Percentiles rank a stretch among this genome's conserved stretches.
Conservation (phyloP, 495 filamentous ascomycete species). For the Massariosphaeria phaeospora region DNA sequence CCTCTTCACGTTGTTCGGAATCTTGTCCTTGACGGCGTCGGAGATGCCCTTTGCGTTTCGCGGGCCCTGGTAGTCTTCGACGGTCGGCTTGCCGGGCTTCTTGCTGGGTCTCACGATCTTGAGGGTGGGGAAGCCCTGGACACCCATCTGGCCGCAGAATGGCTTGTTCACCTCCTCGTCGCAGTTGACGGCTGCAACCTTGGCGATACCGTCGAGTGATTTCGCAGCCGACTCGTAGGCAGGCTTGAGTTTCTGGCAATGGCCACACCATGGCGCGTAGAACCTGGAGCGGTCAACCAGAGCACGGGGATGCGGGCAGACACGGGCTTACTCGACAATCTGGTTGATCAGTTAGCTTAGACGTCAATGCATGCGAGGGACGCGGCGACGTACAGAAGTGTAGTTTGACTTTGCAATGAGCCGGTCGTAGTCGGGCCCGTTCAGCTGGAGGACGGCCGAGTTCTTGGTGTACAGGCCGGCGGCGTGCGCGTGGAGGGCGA, state of each 20-base stretch:
- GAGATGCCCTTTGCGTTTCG: conserved; percentile 81
- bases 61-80: conserved; percentile 88
- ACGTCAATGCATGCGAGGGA: background rate
- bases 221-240: conserved; percentile 92
- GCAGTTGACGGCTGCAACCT: conserved; percentile 92
- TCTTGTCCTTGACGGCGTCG: conserved; percentile 76
- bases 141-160: conserved; percentile 80
- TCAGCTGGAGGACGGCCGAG: conserved; percentile 81
- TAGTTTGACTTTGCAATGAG: conserved; percentile 86
- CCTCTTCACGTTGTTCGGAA: conserved; percentile 85
- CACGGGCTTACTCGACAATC: conserved; percentile 62
- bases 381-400: conserved; percentile 66
- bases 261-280: conserved; percentile 94
- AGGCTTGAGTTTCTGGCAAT: conserved; percentile 92
- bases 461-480: conserved; percentile 76
- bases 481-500: conserved; percentile 58
- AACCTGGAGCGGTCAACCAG: conserved; percentile 53
- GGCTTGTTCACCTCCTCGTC: conserved; percentile 91
- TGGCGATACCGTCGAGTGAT: conserved; percentile 80
- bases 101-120: conserved; percentile 88
- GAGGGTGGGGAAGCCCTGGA: conserved; percentile 92
- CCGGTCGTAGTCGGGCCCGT: conserved; percentile 75
- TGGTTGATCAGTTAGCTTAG: conserved; percentile 35
- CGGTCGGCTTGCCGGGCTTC: conserved; percentile 71
- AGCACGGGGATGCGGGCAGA: background rate